Evolutionary conservation across 768 basidiomycete genomes (phyloP), one percentile per base, ranked within the genome.

Genomic region (Pleurotus djamor): DNA sequence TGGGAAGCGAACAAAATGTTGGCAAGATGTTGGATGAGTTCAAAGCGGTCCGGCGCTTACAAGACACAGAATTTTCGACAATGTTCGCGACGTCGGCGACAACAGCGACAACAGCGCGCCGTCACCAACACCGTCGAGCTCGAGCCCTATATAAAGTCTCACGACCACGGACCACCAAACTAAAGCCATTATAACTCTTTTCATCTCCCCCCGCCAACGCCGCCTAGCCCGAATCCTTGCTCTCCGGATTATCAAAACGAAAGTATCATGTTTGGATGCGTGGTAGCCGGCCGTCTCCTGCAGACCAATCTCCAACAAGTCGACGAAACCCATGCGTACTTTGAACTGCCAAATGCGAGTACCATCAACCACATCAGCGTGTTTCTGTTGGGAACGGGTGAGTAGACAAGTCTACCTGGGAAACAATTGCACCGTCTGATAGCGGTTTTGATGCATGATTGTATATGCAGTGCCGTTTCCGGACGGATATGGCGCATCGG

Each of bases 331-430:
- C 92, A 94, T 63, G 92, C 90, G 14, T 73, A 86, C 36, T 94
- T 94, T 64, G 85, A 91, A 69, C 79, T 96, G 6, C 80, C 83
- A 0, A 77, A 80, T 28, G 91, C 91, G 0, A 83, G 82, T 60
- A 78, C 82, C 12, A 89, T 95, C 62, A 94, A 95, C 66, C 93
- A 96, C 67, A 72, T 95, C 47, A 91, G 89, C 50, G 90, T 96
- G 2, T 95, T 94, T 71, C 72, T 96, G 12, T 71, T 92, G 4
- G 93, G 92, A 47, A 88, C 88, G 48, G 80, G 92, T 91, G 62
- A 54, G 83, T 71, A 13, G 38, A 17, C 36, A 17, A 21, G 37
- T 28, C 21, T 45, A 34, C 36, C 55, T 54, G 54, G 41, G 55
- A 55, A 28, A 28, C 21, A 28, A 28, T 28, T 28, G 21, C 21